A percentile compares a stretch with the other conserved stretches of the same genome.
Evolutionary conservation across 140 eudicot species (phyloP).

Genomic region (Anethum foeniculum): DNA sequence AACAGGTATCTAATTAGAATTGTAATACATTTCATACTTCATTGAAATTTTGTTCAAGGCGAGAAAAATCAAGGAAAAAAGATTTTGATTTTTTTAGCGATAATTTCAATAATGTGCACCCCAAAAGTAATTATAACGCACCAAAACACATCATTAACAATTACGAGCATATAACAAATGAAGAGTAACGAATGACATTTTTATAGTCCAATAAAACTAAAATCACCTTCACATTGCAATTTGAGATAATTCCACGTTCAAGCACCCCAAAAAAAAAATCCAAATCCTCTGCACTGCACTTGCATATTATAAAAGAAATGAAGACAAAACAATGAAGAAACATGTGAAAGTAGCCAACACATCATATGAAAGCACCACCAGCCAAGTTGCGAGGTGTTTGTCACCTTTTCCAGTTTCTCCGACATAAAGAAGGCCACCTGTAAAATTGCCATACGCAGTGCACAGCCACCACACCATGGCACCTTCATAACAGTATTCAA

Average conservation of each 20-base stretch:
- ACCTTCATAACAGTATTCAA: neutral
- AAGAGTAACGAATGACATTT: no score
- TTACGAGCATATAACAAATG: no score
- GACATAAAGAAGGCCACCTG: neutral
- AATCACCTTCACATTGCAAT: neutral
- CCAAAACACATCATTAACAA: no score
- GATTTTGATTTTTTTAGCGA: no score
- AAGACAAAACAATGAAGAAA: neutral
- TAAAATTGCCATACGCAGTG: neutral
- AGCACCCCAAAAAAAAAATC: neutral
- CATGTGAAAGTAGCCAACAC: neutral
- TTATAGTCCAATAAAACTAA: neutral
- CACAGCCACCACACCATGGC: neutral
- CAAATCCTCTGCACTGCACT: neutral
- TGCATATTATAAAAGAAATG: neutral
- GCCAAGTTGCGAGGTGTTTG: neutral
- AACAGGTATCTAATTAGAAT: neutral
- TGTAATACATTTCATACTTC: neutral
- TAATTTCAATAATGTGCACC: no score
- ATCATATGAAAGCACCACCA: neutral
- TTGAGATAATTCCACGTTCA: neutral
- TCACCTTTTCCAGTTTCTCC: slow-evolving; percentile 1
- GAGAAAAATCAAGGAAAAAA: no score
- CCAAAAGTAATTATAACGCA: no score
- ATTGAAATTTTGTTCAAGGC: no score